Conservation (phyloP, 148 eudicot species). For the Rheum nobile region DNA sequence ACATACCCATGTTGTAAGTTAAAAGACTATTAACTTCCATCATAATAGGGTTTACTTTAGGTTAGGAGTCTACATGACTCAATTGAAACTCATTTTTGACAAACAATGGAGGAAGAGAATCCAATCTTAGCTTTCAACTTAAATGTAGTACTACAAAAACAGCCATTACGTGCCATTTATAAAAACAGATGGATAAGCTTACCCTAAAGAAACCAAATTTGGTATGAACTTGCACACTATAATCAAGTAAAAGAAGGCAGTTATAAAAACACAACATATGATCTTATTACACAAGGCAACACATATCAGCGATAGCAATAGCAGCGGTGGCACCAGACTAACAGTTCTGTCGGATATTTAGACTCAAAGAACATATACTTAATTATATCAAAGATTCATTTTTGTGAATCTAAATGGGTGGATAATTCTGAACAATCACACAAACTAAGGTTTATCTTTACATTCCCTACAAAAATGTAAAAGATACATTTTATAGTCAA, state of each 20-base stretch:
- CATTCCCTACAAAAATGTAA: background rate
- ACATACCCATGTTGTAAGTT: background rate
- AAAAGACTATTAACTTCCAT: background rate
- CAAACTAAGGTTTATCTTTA: background rate
- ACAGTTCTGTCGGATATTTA: background rate
- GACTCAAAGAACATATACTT: background rate
- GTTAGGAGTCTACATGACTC: background rate
- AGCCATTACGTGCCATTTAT: constrained; percentile 52
- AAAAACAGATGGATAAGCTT: constrained; percentile 58
- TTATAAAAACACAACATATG: constrained; percentile 28
- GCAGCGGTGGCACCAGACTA: constrained; percentile 24
- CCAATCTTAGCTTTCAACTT: constrained; percentile 16
- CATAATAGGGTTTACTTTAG: background rate
- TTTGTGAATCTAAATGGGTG: background rate
- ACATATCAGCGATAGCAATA: constrained; percentile 39
- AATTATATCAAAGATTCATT: background rate
- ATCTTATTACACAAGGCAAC: constrained; percentile 11
- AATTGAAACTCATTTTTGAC: background rate
- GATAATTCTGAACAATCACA: background rate
- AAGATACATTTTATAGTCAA: background rate
- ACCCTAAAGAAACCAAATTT: constrained; percentile 80
- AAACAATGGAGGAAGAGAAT: constrained; percentile 1
- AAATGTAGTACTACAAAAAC: constrained; percentile 45
- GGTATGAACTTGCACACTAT: constrained; percentile 73
- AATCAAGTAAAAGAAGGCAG: constrained; percentile 48